Evolutionary conservation across 176 grass and related monocot species (phyloP).

Genomic region (Oryza officinalis): DNA sequence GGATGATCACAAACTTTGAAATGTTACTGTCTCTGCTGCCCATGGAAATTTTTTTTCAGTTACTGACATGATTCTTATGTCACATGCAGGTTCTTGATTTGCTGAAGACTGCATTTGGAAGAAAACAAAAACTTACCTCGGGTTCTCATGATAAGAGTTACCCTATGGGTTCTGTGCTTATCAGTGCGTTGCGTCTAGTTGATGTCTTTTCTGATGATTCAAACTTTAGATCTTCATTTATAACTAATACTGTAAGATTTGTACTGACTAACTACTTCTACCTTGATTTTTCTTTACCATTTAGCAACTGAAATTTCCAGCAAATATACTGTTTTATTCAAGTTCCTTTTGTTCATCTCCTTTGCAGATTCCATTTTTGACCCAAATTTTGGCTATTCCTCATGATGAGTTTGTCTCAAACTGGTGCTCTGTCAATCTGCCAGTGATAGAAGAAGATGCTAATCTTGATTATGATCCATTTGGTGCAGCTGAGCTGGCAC

Average conservation of each 20-base stretch:
- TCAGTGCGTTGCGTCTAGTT: slow-evolving; percentile 79
- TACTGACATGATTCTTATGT: slow-evolving; percentile 38
- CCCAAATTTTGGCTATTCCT: slow-evolving; percentile 75
- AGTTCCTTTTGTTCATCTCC: slow-evolving; percentile 28
- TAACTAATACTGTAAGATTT: slow-evolving; percentile 75
- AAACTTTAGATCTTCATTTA: slow-evolving; percentile 90
- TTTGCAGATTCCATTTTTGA: slow-evolving; percentile 90
- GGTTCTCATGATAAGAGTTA: slow-evolving; percentile 59
- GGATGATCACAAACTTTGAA: neutral
- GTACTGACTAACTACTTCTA: slow-evolving; percentile 11
- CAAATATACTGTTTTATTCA: slow-evolving; percentile 16
- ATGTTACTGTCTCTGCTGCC: slow-evolving; percentile 31
- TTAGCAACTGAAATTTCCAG: slow-evolving; percentile 16
- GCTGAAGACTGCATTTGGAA: slow-evolving; percentile 78
- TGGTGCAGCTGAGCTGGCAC: slow-evolving; percentile 71
- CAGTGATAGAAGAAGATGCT: slow-evolving; percentile 75
- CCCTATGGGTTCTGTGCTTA: slow-evolving; percentile 84
- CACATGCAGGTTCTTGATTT: slow-evolving; percentile 81
- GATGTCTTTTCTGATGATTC: slow-evolving; percentile 99
- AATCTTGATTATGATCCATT: slow-evolving; percentile 91
- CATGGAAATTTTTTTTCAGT: slow-evolving; percentile 9
- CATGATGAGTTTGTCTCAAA: slow-evolving; percentile 74
- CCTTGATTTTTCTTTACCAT: slow-evolving; percentile 18
- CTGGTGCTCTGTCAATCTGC: slow-evolving; percentile 87
- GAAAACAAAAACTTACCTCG: slow-evolving; percentile 46